Evolutionary conservation across 2,329 filamentous ascomycete genomes (phyloP).

Genomic region (Drechslerella stenobrocha): DNA sequence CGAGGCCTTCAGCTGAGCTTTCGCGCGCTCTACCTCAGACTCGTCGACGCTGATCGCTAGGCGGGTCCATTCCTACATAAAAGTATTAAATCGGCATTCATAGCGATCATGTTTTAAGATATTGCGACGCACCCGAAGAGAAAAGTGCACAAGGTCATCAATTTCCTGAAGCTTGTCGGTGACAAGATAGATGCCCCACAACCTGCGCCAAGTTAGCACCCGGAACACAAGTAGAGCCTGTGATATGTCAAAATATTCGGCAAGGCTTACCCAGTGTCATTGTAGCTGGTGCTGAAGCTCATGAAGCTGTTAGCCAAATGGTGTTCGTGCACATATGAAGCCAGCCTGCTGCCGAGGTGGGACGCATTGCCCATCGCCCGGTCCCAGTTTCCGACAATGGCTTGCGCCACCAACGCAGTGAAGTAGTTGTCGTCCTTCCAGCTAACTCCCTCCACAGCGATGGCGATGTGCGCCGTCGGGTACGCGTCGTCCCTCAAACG

Average conservation of each 20-base stretch:
- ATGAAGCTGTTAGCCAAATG: conserved; percentile 99
- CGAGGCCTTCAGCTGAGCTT: conserved; percentile 98
- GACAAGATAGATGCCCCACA: conserved; percentile 99
- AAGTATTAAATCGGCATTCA: background rate
- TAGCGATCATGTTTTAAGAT: no score
- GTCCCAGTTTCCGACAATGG: conserved; percentile 99
- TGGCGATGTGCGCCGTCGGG: conserved; percentile 93
- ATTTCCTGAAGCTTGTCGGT: conserved; percentile 83
- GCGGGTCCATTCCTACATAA: conserved; percentile 77
- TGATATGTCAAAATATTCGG: conserved; percentile 49
- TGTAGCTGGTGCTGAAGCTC: conserved; percentile 99
- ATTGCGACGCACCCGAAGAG: conserved; percentile 67
- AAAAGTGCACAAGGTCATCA: conserved; percentile 97
- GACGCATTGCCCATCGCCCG: conserved; percentile 96
- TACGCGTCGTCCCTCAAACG: conserved; percentile 94
- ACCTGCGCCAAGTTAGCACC: conserved; percentile 61
- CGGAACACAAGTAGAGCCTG: background rate
- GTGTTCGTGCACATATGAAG: conserved; percentile 89
- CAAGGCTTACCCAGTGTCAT: conserved; percentile 85
- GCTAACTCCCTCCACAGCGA: conserved; percentile 98
- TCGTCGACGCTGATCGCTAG: conserved; percentile 84
- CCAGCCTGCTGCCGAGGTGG: conserved; percentile 97
- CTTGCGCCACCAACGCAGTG: conserved; percentile 94
- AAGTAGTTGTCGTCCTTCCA: conserved; percentile 99
- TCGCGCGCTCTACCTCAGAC: conserved; percentile 95